Base-by-base conservation (phyloP, 2,329 filamentous ascomycete species). In the Trichoderma simmonsii region DNA sequence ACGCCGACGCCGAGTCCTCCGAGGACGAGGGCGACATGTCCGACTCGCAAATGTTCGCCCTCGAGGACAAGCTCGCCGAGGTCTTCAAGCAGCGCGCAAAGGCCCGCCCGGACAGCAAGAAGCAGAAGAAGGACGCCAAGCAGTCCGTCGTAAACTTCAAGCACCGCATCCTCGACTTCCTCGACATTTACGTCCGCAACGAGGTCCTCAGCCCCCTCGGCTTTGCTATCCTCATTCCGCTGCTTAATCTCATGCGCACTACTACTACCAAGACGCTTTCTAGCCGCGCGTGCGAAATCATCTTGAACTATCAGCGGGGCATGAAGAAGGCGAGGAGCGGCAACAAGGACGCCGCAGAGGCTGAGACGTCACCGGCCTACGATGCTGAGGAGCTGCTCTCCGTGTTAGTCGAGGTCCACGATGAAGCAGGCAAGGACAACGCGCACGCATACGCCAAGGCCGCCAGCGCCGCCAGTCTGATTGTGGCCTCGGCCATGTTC, bases 91-190 rank as follows among this genome's bases (percentile, higher is more conserved):
- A 95, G 75, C 90, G 91, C 63, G 89, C 88, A 75, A 91, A 93
- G 80, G 76, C 77, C 21, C 85, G 84, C 18, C 83, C 85, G 2
- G 91, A 87, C 79, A 91, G 92, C 78, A 96, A 95, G 83, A 93
- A 95, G 81, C 91, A 96, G 78, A 92, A 92, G 77, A 93, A 93
- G 79, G 92, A 95, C 73, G 95, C 95, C 70, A 96, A 93, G 79
- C 92, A 95, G 76, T 94, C 90, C 24, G 93, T 98, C 78, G 85
- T 97, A 77, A 95, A 95, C 82, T 97, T 99, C 87, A 99, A 99
- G 85, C 93, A 93, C 81, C 92, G 95, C 56, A 92, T 98, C 6
- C 88, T 98, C 5, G 96, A 98, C 78, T 87, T 98, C 1, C 86
- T 98, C 12, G 89, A 92, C 73, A 92, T 96, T 74, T 98, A 94